Percentiles rank a stretch among this genome's conserved stretches.
phyloP scores from a whole-genome alignment of 257 asterid genomes.

The Catharanthus roseus region DNA sequence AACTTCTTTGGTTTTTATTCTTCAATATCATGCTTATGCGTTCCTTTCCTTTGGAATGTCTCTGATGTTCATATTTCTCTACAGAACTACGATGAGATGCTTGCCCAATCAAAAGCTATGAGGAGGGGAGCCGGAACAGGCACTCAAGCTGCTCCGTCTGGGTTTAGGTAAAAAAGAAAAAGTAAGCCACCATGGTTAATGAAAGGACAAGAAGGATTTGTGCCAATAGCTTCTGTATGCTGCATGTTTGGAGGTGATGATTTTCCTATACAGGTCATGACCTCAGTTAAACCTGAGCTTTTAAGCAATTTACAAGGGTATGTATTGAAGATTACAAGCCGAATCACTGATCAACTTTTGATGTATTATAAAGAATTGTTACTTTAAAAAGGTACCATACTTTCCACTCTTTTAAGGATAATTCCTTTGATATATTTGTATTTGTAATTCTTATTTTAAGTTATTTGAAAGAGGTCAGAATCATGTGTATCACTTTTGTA shows the following conservation, averaged over 20 bases:
- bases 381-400: neutral
- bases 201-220: neutral
- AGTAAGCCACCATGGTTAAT: neutral
- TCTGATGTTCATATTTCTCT: slow-evolving; percentile 10
- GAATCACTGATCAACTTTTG: neutral
- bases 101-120: slow-evolving; percentile 66
- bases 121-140: slow-evolving; percentile 46
- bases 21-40: neutral
- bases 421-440: neutral
- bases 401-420: neutral
- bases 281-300: neutral
- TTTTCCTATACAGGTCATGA: neutral
- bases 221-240: neutral
- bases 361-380: neutral
- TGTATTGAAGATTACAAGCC: neutral
- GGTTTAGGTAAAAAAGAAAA: slow-evolving; percentile 51
- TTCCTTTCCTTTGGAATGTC: neutral
- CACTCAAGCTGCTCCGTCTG: slow-evolving; percentile 64
- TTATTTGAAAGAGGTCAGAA: no score
- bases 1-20: slow-evolving; percentile 1
- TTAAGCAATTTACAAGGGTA: neutral
- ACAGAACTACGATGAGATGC: slow-evolving; percentile 67
- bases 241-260: neutral
- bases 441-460: neutral
- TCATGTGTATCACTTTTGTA: no score